These are phyloP conservation scores for Blastocystis sp. DNA, from an alignment of 352 stramenopile species.

Conservation along the genomic window DNA sequence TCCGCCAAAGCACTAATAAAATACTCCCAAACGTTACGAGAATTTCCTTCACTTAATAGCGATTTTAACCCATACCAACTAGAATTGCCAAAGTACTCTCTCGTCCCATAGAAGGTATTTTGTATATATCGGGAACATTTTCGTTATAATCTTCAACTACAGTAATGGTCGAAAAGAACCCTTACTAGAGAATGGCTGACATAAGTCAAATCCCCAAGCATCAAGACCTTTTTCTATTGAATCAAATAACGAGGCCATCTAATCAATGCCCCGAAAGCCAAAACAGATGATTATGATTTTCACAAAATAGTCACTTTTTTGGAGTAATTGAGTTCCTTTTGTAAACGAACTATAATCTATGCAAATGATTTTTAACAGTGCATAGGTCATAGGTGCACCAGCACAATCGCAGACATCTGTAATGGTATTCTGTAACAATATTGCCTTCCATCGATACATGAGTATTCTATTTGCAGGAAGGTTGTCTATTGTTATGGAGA, in stretches of 20 bases:
- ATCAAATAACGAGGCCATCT: conserved; percentile 42
- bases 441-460: too few species aligned
- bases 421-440: too few species aligned
- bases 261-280: neutral
- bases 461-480: too few species aligned
- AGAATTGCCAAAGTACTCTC: conserved; percentile 28
- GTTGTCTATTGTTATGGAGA: too few species aligned
- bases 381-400: too few species aligned
- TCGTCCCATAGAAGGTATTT: conserved; percentile 33
- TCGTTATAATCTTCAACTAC: conserved; percentile 54
- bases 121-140: conserved; percentile 29
- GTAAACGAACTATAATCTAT: too few species aligned
- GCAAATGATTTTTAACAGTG: too few species aligned
- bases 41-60: neutral
- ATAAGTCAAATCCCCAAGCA: conserved; percentile 34
- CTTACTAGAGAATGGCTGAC: conserved; percentile 21
- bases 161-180: neutral
- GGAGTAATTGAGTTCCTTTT: too few species aligned
- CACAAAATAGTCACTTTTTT: neutral
- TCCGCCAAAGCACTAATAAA: conserved; percentile 8
- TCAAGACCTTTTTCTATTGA: conserved; percentile 47
- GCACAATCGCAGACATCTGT: too few species aligned
- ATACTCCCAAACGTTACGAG: conserved; percentile 28
- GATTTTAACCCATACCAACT: neutral
- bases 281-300: neutral